phyloP scores from a whole-genome alignment of 208 protist genomes.

The Acanthamoeba sp. region DNA sequence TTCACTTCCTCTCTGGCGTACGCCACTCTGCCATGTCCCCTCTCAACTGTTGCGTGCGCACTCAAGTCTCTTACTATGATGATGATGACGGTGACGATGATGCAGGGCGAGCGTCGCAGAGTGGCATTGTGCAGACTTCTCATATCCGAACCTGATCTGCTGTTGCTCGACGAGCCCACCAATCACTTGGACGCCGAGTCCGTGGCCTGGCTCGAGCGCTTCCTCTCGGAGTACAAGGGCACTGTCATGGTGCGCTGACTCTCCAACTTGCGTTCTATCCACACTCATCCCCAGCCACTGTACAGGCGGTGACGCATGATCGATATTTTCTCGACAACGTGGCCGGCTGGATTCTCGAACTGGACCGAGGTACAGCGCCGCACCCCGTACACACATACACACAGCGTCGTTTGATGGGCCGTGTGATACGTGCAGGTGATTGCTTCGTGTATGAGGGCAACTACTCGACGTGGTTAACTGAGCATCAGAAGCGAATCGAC shows the following conservation, averaged over 20 bases:
- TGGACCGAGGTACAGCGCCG: constrained; percentile 48
- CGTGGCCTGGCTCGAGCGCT: constrained; percentile 83
- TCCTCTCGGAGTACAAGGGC: constrained; percentile 83
- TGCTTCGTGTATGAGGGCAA: constrained; percentile 77
- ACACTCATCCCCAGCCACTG: background rate
- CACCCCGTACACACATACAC: background rate
- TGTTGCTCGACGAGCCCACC: constrained; percentile 87
- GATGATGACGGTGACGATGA: background rate
- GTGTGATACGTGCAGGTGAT: background rate
- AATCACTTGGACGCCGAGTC: constrained; percentile 88
- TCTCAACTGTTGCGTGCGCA: too few species aligned
- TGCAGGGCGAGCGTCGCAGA: constrained; percentile 81
- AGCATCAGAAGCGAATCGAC: constrained; percentile 75
- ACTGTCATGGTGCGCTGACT: constrained; percentile 59
- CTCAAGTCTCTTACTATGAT: too few species aligned
- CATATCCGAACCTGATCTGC: constrained; percentile 81
- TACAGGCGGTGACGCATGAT: constrained; percentile 85
- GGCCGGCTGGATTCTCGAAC: constrained; percentile 83
- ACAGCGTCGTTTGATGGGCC: background rate
- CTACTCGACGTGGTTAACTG: constrained; percentile 81
- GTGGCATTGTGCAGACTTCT: constrained; percentile 84
- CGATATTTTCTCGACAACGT: constrained; percentile 89
- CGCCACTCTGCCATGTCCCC: too few species aligned
- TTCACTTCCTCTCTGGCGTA: constrained; percentile 66
- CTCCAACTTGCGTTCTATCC: background rate